phyloP scores from a whole-genome alignment of 1,284 basidiomycete genomes.

The Puccinia polysora region DNA sequence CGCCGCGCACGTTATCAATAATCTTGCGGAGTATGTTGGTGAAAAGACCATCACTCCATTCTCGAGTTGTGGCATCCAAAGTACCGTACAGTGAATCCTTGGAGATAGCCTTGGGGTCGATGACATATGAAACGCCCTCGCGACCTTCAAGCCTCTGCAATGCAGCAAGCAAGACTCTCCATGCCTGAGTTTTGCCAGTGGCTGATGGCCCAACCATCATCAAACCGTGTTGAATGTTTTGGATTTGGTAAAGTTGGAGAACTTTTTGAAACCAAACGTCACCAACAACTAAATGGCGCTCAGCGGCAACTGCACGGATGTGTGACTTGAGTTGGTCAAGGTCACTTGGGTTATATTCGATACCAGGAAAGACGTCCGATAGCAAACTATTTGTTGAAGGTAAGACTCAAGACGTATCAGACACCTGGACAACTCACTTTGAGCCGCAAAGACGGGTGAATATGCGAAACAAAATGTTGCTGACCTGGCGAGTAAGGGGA shows the following conservation, averaged over 20 bases:
- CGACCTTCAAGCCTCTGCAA: constrained; percentile 84
- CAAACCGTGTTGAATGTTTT: constrained; percentile 97
- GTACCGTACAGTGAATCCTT: constrained; percentile 98
- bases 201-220: constrained; percentile 99
- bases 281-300: constrained; percentile 75
- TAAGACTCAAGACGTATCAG: no score
- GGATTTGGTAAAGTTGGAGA: constrained; percentile 95
- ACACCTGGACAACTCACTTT: no score
- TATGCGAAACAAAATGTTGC: constrained; percentile 46
- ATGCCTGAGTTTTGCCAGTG: constrained; percentile 93
- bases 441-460: no score
- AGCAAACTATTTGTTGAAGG: no score
- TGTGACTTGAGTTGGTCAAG: constrained; percentile 76
- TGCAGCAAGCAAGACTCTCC: constrained; percentile 87
- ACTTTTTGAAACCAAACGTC: constrained; percentile 94
- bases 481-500: constrained; percentile 82
- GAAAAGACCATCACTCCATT: constrained; percentile 99
- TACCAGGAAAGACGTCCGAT: constrained; percentile 94
- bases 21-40: constrained; percentile 97
- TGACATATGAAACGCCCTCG: constrained; percentile 91
- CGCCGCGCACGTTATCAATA: constrained; percentile 95
- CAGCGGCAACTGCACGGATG: constrained; percentile 78
- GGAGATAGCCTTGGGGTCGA: constrained; percentile 98
- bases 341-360: constrained; percentile 83
- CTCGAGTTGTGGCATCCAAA: constrained; percentile 91